Evolutionary conservation across 176 grass and related monocot species (phyloP), one percentile per base, ranked within the genome.

Genomic region (Aegilops bicornis): DNA sequence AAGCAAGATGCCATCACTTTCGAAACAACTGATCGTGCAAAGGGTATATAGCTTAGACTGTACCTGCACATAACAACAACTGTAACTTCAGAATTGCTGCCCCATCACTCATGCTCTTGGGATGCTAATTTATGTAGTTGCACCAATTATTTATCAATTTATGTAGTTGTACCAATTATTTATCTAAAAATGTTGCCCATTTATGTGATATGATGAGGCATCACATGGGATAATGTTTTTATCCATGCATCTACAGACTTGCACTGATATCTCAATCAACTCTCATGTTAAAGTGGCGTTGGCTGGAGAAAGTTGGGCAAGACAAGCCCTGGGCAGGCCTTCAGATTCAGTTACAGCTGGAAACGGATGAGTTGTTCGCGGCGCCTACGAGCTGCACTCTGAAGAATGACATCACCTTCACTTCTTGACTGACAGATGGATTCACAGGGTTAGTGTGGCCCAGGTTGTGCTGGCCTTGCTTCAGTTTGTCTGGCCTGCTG

Each of bases 1-100:
- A 99, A 94, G 90, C 94, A 96, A 22, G 94, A 90, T 52, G 85
- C 88, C 90, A 99, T 96, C 79, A 96, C 76, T 90, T 79, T 96
- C 3, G 94, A 95, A 83, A 99, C 97, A 69, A 94, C 82, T 32
- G 97, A 93, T 65, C 97, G 83, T 13, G 97, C 97, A 91, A 99
- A 99, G 78, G 97, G 97, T 91, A 99, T 96, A 83, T 99, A 99
- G 84, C 97, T 99, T 63, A 99, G 91, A 87, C 97, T 96, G 84
- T 99, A 99, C 97, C 97, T 99, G 94, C 69, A 93, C 72, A 89
- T 31, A 82, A 23, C 60, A 81, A 69, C 29, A 90, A 43, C 30
- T 72, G 23, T 25, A 79, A 59, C 32, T 86, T 87, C 61, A 85
- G 54, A 35, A 59, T n/a, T 77, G 62, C 19, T 33, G 19, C 1